Evolutionary conservation across 805 yeast species (phyloP), one percentile per base, ranked within the genome.

Genomic region (Nematodospora valgi): DNA sequence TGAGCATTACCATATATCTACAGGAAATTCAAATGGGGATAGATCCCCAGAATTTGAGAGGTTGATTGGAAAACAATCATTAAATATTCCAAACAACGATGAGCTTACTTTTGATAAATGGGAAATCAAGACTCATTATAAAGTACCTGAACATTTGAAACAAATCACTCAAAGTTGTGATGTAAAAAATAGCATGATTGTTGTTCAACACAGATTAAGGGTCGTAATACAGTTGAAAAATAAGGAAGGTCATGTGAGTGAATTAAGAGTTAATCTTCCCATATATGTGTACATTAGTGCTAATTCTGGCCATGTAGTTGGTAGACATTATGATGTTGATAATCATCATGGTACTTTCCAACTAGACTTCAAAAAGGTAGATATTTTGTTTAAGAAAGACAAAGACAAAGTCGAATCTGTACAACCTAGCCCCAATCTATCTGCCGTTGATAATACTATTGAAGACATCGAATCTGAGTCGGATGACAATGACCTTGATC

Each of bases 211-310:
- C 48, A 57, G 72, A 33, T 52, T 75, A 25, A 56, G 70, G 5
- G 46, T 75, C 4, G 48, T 53, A n/a, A 61, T 75, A 10, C 70
- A 68, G 34, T 51, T 75, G 23, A 54, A 64, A 15, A 75, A 75
- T 39, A 57, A 64, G 6, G 72, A 64, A 40, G 79, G 79, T 11
- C 78, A 73, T 47, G 52, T 59, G 2, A 69, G 76, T 34, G 78
- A 74, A 45, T 58, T 75, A 21, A 56, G 76, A 32, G 76, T 80
- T 8, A 74, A 72, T 41, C 51, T 75, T 27, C 80, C 80, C 0
- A 52, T 75, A 2, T 45, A 48, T 23, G 48, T 74, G 4, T 72
- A 67, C 39, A 49, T 73, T 12, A 64, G 70, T 35, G 60, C 72
- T 4, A 58, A 59, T 30, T 51, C 50, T 1, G 72, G 72, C 2